Base-by-base conservation (phyloP, 805 yeast species). In the Candida glaebosa region DNA sequence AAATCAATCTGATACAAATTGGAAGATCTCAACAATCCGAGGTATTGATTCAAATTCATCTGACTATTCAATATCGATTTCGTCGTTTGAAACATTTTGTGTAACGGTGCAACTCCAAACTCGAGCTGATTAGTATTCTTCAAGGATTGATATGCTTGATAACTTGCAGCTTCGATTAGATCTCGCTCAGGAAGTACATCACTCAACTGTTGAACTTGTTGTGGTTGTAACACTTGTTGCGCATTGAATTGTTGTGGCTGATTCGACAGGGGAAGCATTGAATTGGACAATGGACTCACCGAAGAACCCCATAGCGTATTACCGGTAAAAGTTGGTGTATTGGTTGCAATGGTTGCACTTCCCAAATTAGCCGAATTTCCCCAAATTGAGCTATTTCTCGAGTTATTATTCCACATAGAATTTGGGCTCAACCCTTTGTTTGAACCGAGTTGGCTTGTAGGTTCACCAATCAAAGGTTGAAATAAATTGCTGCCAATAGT, bases 161-260 rank as follows among this genome's bases (percentile, higher is more conserved):
- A 55, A 2, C 76, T 67, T 15, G 75, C 73, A 3, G 61, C 38
- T 42, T 71, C 78, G 38, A 76, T 59, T n/a, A 56, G 45, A 19
- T 64, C 71, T 37, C 43, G 45, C 33, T 69, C 69, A 4, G 41
- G 45, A 26, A 34, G 38, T 24, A 14, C 14, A 25, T 19, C 31
- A 6, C 5, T 20, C 8, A 10, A 18, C 9, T 43, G 28, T 7
- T 49, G 32, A 3, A 57, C 3, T 15, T 28, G 37, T 32, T 3
- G 31, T 18, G 10, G 37, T 26, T 7, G 45, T 5, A 40, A 7
- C 19, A 18, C 24, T 19, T 12, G 42, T 16, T 30, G 45, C 37
- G 39, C 24, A 48, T 32, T 42, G 42, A 28, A 31, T 37, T 44
- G 42, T 35, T 26, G 45, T 26, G 5, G 34, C 39, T 18, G 39